Evolutionary conservation across 805 yeast species (phyloP).

Genomic region (Myxozyma vanderwaltii): DNA sequence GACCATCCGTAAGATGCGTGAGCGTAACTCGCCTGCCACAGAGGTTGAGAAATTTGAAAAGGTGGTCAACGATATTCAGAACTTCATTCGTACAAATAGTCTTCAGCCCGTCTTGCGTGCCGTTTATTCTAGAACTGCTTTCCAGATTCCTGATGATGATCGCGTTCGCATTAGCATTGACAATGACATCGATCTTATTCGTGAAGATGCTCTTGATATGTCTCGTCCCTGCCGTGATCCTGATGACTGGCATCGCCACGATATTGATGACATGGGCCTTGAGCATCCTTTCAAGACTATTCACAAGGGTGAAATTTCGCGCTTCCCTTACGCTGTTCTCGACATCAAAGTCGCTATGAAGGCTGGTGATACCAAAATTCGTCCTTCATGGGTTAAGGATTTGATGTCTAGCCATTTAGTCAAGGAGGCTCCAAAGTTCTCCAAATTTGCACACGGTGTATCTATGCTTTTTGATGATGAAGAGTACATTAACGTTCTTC

Average conservation of each 20-base stretch:
- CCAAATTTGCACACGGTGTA: constrained; percentile 90
- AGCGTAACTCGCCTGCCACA: constrained; percentile 54
- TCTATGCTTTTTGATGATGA: constrained; percentile 87
- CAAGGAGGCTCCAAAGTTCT: constrained; percentile 90
- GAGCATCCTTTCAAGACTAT: constrained; percentile 69
- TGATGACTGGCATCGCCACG: constrained; percentile 85
- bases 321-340: constrained; percentile 59
- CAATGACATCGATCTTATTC: constrained; percentile 79
- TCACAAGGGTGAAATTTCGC: constrained; percentile 78
- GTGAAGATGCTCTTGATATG: constrained; percentile 87
- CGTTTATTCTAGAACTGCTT: constrained; percentile 87
- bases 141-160: constrained; percentile 97
- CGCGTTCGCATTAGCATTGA: constrained; percentile 87
- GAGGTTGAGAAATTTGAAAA: constrained; percentile 54
- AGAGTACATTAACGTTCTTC: constrained; percentile 74
- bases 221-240: constrained; percentile 91
- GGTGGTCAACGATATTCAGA: constrained; percentile 62
- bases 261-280: constrained; percentile 73
- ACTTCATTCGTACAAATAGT: constrained; percentile 62
- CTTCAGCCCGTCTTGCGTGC: constrained; percentile 87
- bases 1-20: constrained; percentile 61
- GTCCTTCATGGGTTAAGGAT: constrained; percentile 74
- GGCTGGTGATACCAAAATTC: constrained; percentile 34
- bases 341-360: constrained; percentile 57
- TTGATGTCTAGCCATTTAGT: constrained; percentile 80